Conservation (phyloP, 768 basidiomycete genomes). For the Calocybe cyanea region DNA sequence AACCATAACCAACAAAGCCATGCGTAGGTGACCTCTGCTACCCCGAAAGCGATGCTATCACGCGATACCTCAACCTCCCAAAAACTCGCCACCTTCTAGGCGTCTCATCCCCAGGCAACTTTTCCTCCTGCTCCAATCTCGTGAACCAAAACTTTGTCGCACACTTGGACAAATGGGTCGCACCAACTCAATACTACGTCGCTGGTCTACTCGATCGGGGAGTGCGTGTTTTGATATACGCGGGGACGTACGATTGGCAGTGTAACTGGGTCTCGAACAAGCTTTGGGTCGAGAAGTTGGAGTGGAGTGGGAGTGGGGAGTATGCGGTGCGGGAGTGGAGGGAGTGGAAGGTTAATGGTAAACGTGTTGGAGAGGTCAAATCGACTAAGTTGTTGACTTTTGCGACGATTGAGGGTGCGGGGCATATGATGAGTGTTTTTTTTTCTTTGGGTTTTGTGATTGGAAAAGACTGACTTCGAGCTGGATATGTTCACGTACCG, state of each 20-base stretch:
- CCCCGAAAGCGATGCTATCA: slow-evolving; percentile 17
- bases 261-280: slow-evolving; percentile 80
- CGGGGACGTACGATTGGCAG: slow-evolving; percentile 75
- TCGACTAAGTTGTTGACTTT: slow-evolving; percentile 31
- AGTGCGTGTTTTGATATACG: slow-evolving; percentile 68
- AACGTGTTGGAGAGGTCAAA: slow-evolving; percentile 46
- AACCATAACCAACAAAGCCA: slow-evolving; percentile 10
- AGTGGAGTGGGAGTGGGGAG: slow-evolving; percentile 61
- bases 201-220: slow-evolving; percentile 69
- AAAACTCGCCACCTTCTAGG: slow-evolving; percentile 18
- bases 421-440: slow-evolving; percentile 51
- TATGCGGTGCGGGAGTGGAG: slow-evolving; percentile 48
- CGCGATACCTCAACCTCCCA: slow-evolving; percentile 16
- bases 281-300: slow-evolving; percentile 68
- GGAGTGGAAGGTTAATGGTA: slow-evolving; percentile 53
- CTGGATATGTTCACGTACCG: slow-evolving; percentile 42
- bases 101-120: slow-evolving; percentile 26
- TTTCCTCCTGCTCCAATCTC: slow-evolving; percentile 48
- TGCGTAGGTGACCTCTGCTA: slow-evolving; percentile 22
- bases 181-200: slow-evolving; percentile 61
- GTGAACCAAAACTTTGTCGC: slow-evolving; percentile 50
- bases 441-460: slow-evolving; percentile 1
- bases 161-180: slow-evolving; percentile 49
- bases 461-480: too few species aligned
- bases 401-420: slow-evolving; percentile 38